Percentiles rank a stretch among this genome's conserved stretches.
phyloP scores from a whole-genome alignment of 805 yeast species.

The Scheffersomyces spartinae region DNA sequence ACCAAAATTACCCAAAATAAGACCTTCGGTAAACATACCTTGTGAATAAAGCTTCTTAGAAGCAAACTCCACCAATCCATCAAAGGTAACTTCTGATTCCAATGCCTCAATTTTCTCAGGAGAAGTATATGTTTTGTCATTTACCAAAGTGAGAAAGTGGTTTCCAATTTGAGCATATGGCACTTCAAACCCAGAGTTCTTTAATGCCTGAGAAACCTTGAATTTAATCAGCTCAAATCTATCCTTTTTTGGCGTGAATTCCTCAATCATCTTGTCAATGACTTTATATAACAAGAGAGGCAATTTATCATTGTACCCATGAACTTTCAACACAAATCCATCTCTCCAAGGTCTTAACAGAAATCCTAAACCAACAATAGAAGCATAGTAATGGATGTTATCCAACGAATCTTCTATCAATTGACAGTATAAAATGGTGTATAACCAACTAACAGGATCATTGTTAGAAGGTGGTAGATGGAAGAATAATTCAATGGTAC shows the following conservation, averaged over 20 bases:
- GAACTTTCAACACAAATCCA: constrained; percentile 56
- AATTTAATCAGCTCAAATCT: constrained; percentile 62
- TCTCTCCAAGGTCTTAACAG: constrained; percentile 49
- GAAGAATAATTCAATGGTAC: constrained; percentile 52
- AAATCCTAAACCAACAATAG: constrained; percentile 63
- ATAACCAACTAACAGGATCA: constrained; percentile 46
- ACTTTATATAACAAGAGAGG: constrained; percentile 50
- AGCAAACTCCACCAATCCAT: constrained; percentile 40
- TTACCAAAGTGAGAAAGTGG: constrained; percentile 49
- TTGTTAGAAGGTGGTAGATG: constrained; percentile 52
- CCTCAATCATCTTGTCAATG: constrained; percentile 35
- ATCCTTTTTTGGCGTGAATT: constrained; percentile 40
- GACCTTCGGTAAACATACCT: constrained; percentile 58
- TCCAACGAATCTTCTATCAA: constrained; percentile 65
- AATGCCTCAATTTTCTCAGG: constrained; percentile 48
- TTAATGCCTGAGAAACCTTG: constrained; percentile 46
- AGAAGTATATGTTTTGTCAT: constrained; percentile 58
- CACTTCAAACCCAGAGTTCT: constrained; percentile 57
- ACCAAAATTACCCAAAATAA: constrained; percentile 62
- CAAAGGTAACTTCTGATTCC: constrained; percentile 27
- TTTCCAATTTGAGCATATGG: constrained; percentile 74
- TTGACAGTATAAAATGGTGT: constrained; percentile 54
- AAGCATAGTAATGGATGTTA: constrained; percentile 74
- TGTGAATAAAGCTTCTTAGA: constrained; percentile 34
- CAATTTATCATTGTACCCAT: constrained; percentile 80